Percentiles rank a stretch among this genome's conserved stretches.
These are phyloP conservation scores for Tuber umbilicatum DNA, from an alignment of 495 filamentous ascomycete species.

Conservation along the genomic window DNA sequence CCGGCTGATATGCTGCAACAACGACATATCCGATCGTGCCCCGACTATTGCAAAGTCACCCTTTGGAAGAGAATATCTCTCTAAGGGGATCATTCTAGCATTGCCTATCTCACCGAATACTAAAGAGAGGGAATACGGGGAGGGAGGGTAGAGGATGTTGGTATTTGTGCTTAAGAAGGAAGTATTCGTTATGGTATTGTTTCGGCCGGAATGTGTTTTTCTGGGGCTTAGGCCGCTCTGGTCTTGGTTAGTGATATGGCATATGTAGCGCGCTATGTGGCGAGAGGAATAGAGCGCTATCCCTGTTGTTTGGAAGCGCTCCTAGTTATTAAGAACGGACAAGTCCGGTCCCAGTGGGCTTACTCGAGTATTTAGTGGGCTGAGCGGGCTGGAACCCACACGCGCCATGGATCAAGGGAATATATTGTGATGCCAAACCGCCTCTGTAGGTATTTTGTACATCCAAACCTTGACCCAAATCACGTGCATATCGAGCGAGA, in stretches of 20 bases:
- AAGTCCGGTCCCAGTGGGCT: background rate
- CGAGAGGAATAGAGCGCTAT: background rate
- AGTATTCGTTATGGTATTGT: background rate
- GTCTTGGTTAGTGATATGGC: background rate
- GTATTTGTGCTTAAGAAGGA: background rate
- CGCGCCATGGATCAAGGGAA: background rate
- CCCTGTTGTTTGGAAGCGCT: background rate
- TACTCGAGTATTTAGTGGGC: background rate
- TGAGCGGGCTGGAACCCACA: background rate
- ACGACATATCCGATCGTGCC: background rate
- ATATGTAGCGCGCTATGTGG: background rate
- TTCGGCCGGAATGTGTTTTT: background rate
- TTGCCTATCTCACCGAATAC: background rate
- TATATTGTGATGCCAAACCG: background rate
- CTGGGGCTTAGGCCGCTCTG: background rate
- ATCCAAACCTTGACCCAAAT: background rate
- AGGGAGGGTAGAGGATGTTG: background rate
- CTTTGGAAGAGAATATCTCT: background rate
- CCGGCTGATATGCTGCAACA: background rate
- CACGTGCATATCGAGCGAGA: background rate
- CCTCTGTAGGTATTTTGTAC: background rate
- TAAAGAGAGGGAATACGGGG: background rate
- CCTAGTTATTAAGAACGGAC: background rate
- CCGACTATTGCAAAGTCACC: background rate
- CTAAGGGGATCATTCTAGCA: background rate